These are phyloP conservation scores for Coprinopsis cinerea DNA, from an alignment of 768 basidiomycete genomes.

Conservation along the genomic window DNA sequence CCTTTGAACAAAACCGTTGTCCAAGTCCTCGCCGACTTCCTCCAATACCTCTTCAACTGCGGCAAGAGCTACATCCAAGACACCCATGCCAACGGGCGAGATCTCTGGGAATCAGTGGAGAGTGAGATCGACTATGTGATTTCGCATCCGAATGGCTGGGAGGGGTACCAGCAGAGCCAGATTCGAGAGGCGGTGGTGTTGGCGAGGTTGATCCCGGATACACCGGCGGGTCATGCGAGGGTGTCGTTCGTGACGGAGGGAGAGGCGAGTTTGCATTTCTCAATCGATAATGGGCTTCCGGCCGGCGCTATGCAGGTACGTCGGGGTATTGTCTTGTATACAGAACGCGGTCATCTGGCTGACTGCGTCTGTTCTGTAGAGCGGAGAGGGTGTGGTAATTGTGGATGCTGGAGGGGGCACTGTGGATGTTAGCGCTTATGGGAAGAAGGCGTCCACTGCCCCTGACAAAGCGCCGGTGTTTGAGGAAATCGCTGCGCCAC, in stretches of 20 bases:
- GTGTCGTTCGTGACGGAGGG: conserved; percentile 46
- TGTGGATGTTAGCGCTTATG: conserved; percentile 50
- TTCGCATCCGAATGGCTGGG: conserved; percentile 41
- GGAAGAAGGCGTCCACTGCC: conserved; percentile 15
- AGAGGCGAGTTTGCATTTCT: conserved; percentile 48
- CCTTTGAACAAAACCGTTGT: conserved; percentile 35
- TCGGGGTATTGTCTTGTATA: background rate
- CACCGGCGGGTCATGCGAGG: conserved; percentile 27
- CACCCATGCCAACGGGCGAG: conserved; percentile 32
- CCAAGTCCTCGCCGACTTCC: conserved; percentile 44
- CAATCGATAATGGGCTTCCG: conserved; percentile 31
- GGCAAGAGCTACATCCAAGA: conserved; percentile 39
- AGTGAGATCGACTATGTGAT: conserved; percentile 44
- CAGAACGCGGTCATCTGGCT: background rate
- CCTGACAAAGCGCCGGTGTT: conserved; percentile 37
- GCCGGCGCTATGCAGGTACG: conserved; percentile 22
- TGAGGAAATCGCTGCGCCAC: conserved; percentile 43
- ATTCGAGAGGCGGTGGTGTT: conserved; percentile 38
- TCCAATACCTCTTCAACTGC: conserved; percentile 40
- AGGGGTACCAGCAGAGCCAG: conserved; percentile 35
- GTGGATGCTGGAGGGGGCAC: conserved; percentile 60
- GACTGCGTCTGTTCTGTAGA: conserved; percentile 21
- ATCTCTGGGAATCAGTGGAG: conserved; percentile 37
- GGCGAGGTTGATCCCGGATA: conserved; percentile 35
- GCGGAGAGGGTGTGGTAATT: conserved; percentile 40